Base-by-base conservation (phyloP, 2,329 filamentous ascomycete genomes). In the Colletotrichum caudatum region DNA sequence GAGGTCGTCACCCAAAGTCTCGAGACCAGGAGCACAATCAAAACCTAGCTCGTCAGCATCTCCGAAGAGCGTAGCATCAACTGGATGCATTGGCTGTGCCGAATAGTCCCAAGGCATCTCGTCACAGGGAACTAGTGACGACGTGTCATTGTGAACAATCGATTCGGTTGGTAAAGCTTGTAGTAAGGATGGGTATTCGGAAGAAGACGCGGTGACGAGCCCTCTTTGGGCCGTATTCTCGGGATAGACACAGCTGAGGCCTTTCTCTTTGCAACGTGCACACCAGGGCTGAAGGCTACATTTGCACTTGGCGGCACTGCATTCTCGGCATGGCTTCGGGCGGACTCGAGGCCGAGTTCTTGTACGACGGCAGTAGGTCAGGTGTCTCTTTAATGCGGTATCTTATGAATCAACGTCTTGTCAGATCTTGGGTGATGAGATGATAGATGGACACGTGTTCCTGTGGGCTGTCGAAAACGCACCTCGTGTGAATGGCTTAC, bases 301-400 rank as follows among this genome's bases (percentile, higher is more conserved):
- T 20, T 73, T 73, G 33, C 50, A 61, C n/a, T 72, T 73, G 6
- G 68, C 62, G n/a, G 37, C 48, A 20, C 57, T 71, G 59, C 71
- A 73, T 56, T 66, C 67, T 26, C 33, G 59, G 11, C 71, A 73
- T 18, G 71, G 63, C 44, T 60, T 66, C 12, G 67, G 67, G 5
- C 71, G 64, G 18, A 61, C n/a, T 4, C 46, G 63, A 11, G 63
- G 71, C 26, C 63, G 59, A 20, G 46, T 56, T 11, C 44, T 48
- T 37, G 61, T 23, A 11, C 62, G 66, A 6, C 62, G 56, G 53
- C 70, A 72, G 46, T 72, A 72, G 3, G 66, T 39, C 20, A 51
- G 37, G 26, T 72, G 70, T 18, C 70, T 57, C 3, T 64, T 62
- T n/a, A 66, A 18, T 8, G 61, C 41, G n/a, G 20, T 33, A 18